phyloP scores from a whole-genome alignment of 192 early-diverging fungal species.

The Coemansia sp. region DNA sequence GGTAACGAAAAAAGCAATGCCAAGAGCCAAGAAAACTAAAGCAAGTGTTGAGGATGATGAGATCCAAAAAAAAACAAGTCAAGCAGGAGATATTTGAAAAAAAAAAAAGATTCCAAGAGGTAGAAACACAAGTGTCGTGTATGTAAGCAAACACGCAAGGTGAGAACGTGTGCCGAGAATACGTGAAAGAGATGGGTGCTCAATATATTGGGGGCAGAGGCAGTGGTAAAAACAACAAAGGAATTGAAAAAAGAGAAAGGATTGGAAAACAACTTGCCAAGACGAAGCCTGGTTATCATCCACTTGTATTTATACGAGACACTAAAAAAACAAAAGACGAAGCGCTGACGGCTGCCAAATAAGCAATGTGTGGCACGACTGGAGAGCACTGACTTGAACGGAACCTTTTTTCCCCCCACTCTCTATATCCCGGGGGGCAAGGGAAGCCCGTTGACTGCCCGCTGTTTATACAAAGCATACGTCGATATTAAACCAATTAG shows the following conservation, averaged over 20 bases:
- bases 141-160: conserved; percentile 4
- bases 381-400: conserved; percentile 9
- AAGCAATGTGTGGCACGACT: conserved; percentile 2
- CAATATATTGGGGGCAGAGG: background rate
- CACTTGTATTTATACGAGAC: conserved; percentile 9
- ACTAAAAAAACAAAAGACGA: conserved; percentile 1
- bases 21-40: background rate
- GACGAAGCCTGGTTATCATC: background rate
- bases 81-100: conserved; percentile 3
- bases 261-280: background rate
- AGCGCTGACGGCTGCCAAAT: background rate
- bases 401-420: background rate
- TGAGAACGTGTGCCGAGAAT: background rate
- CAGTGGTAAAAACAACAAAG: background rate
- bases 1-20: background rate
- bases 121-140: conserved; percentile 3
- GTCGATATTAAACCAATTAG: conserved; percentile 6
- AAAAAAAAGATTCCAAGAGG: conserved; percentile 1
- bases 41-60: background rate
- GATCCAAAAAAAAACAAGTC: conserved; percentile 3
- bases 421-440: background rate
- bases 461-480: background rate
- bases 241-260: background rate
- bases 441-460: conserved; percentile 5
- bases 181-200: background rate